Percentiles rank a stretch among this genome's conserved stretches.
phyloP scores from a whole-genome alignment of 768 basidiomycete genomes.

The Kwoniella heveanensis region DNA sequence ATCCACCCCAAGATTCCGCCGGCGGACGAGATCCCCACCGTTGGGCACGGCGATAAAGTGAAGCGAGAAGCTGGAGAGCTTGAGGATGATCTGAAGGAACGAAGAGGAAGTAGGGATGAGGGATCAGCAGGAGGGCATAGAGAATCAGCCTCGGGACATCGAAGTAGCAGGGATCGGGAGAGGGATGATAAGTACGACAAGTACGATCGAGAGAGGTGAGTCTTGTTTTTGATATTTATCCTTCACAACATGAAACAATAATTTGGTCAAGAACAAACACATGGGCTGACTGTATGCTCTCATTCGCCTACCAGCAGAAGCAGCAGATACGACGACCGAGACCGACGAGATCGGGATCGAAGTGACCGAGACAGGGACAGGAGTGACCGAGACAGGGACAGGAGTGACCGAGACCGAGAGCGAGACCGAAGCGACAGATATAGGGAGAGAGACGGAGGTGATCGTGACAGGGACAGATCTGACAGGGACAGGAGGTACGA shows the following conservation, averaged over 20 bases:
- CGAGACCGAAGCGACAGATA: conserved; percentile 12
- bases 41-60: conserved; percentile 55
- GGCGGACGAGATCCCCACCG: conserved; percentile 54
- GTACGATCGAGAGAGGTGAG: conserved; percentile 24
- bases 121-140: conserved; percentile 62
- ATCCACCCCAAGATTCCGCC: conserved; percentile 53
- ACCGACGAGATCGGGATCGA: conserved; percentile 18
- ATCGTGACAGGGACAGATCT: conserved; percentile 17
- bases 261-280: too few species aligned
- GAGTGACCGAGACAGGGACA: conserved; percentile 6
- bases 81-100: conserved; percentile 48
- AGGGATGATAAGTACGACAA: conserved; percentile 22
- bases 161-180: conserved; percentile 24
- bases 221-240: neutral
- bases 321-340: conserved; percentile 11
- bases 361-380: neutral
- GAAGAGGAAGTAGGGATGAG: conserved; percentile 55
- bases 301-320: conserved; percentile 3
- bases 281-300: too few species aligned
- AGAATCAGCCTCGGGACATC: conserved; percentile 28
- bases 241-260: too few species aligned
- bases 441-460: conserved; percentile 11
- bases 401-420: conserved; percentile 19
- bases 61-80: conserved; percentile 53
- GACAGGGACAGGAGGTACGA: conserved; percentile 31